Percentiles rank a stretch among this genome's conserved stretches.
These are phyloP conservation scores for Nannochloropsis oceanica DNA, from an alignment of 108 stramenopile species.

Conservation along the genomic window DNA sequence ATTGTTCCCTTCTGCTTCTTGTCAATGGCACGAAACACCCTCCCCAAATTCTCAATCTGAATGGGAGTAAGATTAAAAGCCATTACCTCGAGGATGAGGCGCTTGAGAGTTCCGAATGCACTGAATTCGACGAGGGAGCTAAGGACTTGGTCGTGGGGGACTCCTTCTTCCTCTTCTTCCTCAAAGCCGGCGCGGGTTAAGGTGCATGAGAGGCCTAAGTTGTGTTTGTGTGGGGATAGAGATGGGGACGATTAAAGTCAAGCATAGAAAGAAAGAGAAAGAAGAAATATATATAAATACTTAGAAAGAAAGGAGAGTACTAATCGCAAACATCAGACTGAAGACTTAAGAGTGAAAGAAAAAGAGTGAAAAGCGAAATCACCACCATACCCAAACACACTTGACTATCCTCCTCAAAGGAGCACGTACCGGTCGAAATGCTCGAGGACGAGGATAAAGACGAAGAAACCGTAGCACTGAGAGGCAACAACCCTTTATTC, in stretches of 20 bases:
- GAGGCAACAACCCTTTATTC: not conserved
- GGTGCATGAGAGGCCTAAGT: too few relatives aligned
- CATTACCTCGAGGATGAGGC: conserved; percentile 17
- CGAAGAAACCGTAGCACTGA: not conserved
- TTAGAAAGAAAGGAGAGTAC: not conserved
- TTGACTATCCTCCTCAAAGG: too few relatives aligned
- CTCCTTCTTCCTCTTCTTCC: not conserved
- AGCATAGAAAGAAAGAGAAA: not conserved
- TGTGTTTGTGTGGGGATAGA: not conserved
- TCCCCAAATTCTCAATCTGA: conserved; percentile 5
- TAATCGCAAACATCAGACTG: too few relatives aligned
- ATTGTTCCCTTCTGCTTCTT: conserved; percentile 15
- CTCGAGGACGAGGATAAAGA: not conserved
- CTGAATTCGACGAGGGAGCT: conserved; percentile 10
- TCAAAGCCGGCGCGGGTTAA: not conserved
- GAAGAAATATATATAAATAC: not conserved
- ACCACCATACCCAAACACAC: too few relatives aligned
- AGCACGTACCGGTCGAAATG: not conserved
- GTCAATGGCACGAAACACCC: conserved; percentile 15
- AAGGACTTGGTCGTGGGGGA: not conserved
- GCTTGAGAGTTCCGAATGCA: conserved; percentile 9
- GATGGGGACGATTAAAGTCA: not conserved
- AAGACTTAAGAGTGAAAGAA: too few relatives aligned
- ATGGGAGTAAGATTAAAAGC: conserved; percentile 19
- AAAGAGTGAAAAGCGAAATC: too few relatives aligned